Percentiles rank a stretch among this genome's conserved stretches.
Evolutionary conservation across 2,329 filamentous ascomycete genomes (phyloP).

Genomic region (Aaosphaeria arxii): DNA sequence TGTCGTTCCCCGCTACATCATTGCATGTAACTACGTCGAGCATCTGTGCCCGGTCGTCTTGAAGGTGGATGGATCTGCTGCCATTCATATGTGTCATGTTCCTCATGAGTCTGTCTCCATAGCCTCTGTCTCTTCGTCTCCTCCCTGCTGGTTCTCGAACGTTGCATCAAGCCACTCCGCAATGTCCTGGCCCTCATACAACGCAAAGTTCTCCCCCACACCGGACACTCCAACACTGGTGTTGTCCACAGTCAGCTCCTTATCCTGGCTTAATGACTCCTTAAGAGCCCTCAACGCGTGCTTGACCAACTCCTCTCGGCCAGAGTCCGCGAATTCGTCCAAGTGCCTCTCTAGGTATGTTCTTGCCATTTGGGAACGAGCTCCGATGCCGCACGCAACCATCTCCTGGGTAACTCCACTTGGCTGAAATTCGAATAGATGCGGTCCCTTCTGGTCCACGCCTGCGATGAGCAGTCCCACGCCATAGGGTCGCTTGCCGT

Average conservation of each 20-base stretch:
- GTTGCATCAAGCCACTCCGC: conserved; percentile 78
- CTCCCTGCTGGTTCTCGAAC: conserved; percentile 45
- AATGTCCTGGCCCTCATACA: conserved; percentile 87
- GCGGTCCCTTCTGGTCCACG: conserved; percentile 88
- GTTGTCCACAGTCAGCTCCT: conserved; percentile 96
- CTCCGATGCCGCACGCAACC: conserved; percentile 92
- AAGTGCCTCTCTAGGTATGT: conserved; percentile 95
- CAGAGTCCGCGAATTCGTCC: conserved; percentile 73
- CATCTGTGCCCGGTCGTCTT: no score
- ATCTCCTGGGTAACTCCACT: conserved; percentile 96
- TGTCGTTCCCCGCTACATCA: no score
- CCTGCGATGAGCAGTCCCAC: conserved; percentile 90
- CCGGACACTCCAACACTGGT: conserved; percentile 88
- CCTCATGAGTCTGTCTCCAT: neutral
- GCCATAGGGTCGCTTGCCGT: conserved; percentile 93
- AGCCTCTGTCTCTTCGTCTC: conserved; percentile 55
- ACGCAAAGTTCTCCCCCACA: conserved; percentile 74
- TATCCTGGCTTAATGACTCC: conserved; percentile 94
- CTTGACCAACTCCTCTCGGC: conserved; percentile 80
- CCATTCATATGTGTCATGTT: no score
- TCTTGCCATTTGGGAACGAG: conserved; percentile 92
- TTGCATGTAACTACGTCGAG: no score
- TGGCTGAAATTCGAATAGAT: conserved; percentile 98
- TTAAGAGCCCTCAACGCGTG: conserved; percentile 90
- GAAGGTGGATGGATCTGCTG: no score